A percentile compares a stretch with the other conserved stretches of the same genome.
Evolutionary conservation across 345 rosid species (phyloP).

Genomic region (Eucalyptus polybractea): DNA sequence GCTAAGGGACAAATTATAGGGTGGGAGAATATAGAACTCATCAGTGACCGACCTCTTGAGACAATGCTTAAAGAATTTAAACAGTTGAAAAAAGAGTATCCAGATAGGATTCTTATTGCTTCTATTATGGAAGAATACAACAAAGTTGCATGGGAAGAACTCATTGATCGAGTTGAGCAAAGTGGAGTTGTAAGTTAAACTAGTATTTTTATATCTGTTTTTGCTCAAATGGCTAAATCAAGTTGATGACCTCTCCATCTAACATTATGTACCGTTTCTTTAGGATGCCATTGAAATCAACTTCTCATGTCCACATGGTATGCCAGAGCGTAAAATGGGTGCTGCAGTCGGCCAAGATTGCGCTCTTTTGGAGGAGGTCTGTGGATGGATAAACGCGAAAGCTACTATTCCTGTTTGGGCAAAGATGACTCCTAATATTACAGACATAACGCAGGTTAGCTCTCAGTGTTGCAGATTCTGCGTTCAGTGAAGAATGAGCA

Average conservation of each 20-base stretch:
- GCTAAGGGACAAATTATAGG: slow-evolving; percentile 83
- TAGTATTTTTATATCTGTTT: background rate
- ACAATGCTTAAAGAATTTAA: slow-evolving; percentile 87
- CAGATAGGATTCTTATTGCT: slow-evolving; percentile 89
- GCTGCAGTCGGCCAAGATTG: slow-evolving; percentile 98
- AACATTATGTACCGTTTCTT: background rate
- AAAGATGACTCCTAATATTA: slow-evolving; percentile 98
- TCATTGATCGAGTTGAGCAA: slow-evolving; percentile 90
- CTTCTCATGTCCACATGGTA: slow-evolving; percentile 98
- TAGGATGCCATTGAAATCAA: slow-evolving; percentile 95
- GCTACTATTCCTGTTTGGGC: slow-evolving; percentile 99
- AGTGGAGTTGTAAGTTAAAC: slow-evolving; percentile 75
- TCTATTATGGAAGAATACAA: slow-evolving; percentile 95
- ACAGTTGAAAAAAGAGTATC: slow-evolving; percentile 70
- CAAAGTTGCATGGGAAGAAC: slow-evolving; percentile 94
- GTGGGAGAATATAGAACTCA: slow-evolving; percentile 97
- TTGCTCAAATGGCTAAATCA: background rate
- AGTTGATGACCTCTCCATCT: background rate
- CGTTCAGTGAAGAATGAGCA: background rate
- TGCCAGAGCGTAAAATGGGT: slow-evolving; percentile 99
- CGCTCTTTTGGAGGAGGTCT: slow-evolving; percentile 66
- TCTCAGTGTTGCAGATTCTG: background rate
- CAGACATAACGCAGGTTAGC: slow-evolving; percentile 79
- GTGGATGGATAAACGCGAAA: slow-evolving; percentile 94
- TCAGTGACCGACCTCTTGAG: slow-evolving; percentile 92